Base-by-base conservation (phyloP, 371 early-diverging fungal species). In the Chytridium lagenaria region DNA sequence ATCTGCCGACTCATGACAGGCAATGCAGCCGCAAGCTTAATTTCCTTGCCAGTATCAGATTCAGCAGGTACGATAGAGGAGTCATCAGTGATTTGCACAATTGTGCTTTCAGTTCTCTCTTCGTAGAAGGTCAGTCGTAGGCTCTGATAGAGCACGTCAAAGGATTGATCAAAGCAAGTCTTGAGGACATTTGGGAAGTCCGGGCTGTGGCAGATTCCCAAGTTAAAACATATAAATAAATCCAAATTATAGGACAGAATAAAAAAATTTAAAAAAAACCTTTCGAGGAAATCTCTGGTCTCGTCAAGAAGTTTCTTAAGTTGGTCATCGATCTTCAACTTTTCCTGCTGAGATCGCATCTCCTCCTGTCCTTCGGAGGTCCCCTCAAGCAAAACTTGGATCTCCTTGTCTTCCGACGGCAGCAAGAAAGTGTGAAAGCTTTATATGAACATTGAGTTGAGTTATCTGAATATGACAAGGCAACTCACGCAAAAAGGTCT, bases 211-310 rank as follows among this genome's bases (percentile, higher is more conserved):
- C 5, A 26, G 34, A 15, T n/a, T 2, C 64, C 5, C 22, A 5
- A 36, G 40, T 23, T 39, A 39, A 50, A 23, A 34, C 19, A 44
- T 44, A 19, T 44, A 12, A 63, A 28, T 26, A 64, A 52, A 19
- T 28, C 55, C 34, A 37, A 2, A 15, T 57, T 23, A 15, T 12
- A 30, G 26, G 31, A 57, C 57, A 23, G 57, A 57, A 57, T 7
- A 26, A 30, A 15, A 26, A 7, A 28, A 33, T 26, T n/a, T 63
- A 22, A 40, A 28, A 44, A 68, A 59, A 83, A 90, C 90, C 91
- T 87, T 50, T 93, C 92, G 50, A 93, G 83, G 69, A 90, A 92
- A 72, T 94, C 95, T 34, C 89, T 87, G 0, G 93, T 91, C 77
- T 94, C 95, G 80, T 94, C 90, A 65, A 94, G 75, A 52, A 93